Conservation (phyloP, 495 filamentous ascomycete genomes). For the Aspergillus sparsus region DNA sequence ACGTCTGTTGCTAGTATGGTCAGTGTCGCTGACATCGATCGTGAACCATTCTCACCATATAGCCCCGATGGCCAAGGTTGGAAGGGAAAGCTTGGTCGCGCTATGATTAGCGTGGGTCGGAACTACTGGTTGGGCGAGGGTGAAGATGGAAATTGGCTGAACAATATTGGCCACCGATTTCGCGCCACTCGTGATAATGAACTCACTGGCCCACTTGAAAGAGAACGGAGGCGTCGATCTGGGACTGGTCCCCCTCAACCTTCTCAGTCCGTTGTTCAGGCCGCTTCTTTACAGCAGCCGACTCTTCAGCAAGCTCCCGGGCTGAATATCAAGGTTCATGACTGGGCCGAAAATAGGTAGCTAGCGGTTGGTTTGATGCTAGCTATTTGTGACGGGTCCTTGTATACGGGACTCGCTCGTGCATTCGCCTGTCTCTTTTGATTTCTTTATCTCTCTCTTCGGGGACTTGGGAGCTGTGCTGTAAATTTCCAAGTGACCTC, state of each 20-base stretch:
- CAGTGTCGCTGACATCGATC: conserved; percentile 51
- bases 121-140: conserved; percentile 74
- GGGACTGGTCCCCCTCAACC: conserved; percentile 65
- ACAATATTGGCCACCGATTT: conserved; percentile 59
- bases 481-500: too few relatives aligned
- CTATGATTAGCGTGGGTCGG: conserved; percentile 68
- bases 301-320: conserved; percentile 35
- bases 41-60: conserved; percentile 70
- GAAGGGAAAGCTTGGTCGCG: conserved; percentile 70
- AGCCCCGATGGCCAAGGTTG: conserved; percentile 72
- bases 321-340: conserved; percentile 46
- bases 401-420: background rate
- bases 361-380: background rate
- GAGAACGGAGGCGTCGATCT: conserved; percentile 66
- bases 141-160: conserved; percentile 59
- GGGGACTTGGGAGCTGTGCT: background rate
- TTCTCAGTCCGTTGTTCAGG: conserved; percentile 42
- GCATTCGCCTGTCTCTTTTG: background rate
- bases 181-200: conserved; percentile 37
- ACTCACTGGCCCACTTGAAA: conserved; percentile 59
- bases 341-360: conserved; percentile 42
- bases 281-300: conserved; percentile 39
- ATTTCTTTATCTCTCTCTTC: background rate
- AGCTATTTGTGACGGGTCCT: background rate
- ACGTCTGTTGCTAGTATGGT: conserved; percentile 48